Conservation (phyloP, 441 rosid species). For the Aquilaria agallochum region DNA sequence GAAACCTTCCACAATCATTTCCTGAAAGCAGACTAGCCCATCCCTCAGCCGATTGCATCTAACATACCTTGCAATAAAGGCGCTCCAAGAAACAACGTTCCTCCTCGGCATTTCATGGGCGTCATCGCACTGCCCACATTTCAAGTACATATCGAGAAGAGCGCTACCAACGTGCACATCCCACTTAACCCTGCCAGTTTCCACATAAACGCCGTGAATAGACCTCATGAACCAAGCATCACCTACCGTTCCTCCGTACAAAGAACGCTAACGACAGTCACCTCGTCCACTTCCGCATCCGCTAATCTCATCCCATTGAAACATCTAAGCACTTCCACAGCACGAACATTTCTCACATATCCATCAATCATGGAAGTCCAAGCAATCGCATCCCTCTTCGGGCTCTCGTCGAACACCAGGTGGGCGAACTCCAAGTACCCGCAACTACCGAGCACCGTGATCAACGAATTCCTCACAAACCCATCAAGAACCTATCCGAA, state of each 20-base stretch:
- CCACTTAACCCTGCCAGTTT: slow-evolving; percentile 18
- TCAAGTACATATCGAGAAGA: slow-evolving; percentile 25
- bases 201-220: slow-evolving; percentile 24
- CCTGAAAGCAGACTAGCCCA: slow-evolving; percentile 16
- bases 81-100: slow-evolving; percentile 23
- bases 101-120: slow-evolving; percentile 21
- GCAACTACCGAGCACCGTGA: slow-evolving; percentile 10
- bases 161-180: slow-evolving; percentile 24
- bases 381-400: slow-evolving; percentile 16
- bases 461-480: slow-evolving; percentile 23
- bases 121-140: slow-evolving; percentile 19
- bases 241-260: slow-evolving; percentile 19
- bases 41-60: slow-evolving; percentile 15
- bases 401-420: slow-evolving; percentile 20
- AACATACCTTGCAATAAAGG: slow-evolving; percentile 22
- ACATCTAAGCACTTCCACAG: slow-evolving; percentile 17
- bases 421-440: slow-evolving; percentile 15
- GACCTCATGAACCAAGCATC: slow-evolving; percentile 24
- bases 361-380: slow-evolving; percentile 27
- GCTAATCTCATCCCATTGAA: slow-evolving; percentile 18
- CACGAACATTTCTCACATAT: slow-evolving; percentile 14
- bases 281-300: slow-evolving; percentile 12
- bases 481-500: slow-evolving; percentile 21
- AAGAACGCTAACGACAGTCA: slow-evolving; percentile 19
- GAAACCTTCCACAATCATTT: slow-evolving; percentile 13